Evolutionary conservation across 768 basidiomycete species (phyloP), one percentile per base, ranked within the genome.

Genomic region (Trametes cinnabarina): DNA sequence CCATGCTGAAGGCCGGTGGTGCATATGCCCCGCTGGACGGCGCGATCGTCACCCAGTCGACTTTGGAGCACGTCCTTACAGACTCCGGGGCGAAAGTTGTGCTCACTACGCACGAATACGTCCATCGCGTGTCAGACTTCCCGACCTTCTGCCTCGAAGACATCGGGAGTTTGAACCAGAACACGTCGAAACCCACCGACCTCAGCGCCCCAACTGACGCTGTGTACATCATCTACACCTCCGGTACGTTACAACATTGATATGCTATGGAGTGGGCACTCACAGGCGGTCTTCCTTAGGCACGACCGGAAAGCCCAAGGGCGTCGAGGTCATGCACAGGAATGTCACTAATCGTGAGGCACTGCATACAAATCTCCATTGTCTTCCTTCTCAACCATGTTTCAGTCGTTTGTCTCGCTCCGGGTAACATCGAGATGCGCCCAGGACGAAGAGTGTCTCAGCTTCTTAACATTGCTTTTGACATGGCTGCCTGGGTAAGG

Each of bases 401-500:
- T 53, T 44, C 34, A 81, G 80, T 80, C 22, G 68, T 82, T 4
- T 74, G 73, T 54, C 63, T 72, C 8, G 53, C 73, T 19, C 84
- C 83, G 23, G 84, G 83, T n/a, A 84, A 81, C 61, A 72, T 85
- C 10, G 76, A 77, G 30, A 84, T 86, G 81, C 58, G 67, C n/a
- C 81, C 82, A 1, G 82, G 84, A 12, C 63, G 77, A 28, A 77
- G 81, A 11, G 82, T 85, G 20, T 77, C 82, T 8, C 84, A 85
- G 63, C 71, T 85, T 22, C 76, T 86, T 70, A 85, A 85, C 60
- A 79, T 86, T 42, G 79, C 83, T 4, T 86, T 85, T 65, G 85
- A 86, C 62, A 85, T 86, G 82, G 82, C 81, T 41, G 82, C 82
- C 19, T 86, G 85, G 85, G 82, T 70, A 47, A 34, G 66, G 23